A percentile compares a stretch with the other conserved stretches of the same genome.
phyloP scores from a whole-genome alignment of 73 alveolate genomes.

The Symbiodinium pilosum region DNA sequence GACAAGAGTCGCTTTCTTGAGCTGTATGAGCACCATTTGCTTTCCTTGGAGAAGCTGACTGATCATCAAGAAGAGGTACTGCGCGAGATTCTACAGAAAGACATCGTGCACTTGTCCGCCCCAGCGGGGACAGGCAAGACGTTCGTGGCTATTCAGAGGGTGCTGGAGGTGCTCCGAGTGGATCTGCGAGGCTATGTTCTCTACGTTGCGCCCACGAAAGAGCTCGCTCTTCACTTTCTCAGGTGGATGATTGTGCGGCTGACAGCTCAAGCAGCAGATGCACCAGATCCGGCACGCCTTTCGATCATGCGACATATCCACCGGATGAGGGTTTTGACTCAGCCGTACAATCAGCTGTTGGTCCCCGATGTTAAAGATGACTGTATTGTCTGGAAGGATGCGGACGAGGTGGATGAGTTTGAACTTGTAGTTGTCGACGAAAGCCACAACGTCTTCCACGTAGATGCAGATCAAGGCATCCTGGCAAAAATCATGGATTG shows the following conservation, averaged over 20 bases:
- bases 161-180: not conserved
- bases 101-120: not conserved
- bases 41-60: not conserved
- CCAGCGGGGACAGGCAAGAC: constrained; percentile 38
- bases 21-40: not conserved
- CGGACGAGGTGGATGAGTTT: not conserved
- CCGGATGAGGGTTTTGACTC: too few species aligned
- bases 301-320: too few species aligned
- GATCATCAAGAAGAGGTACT: not conserved
- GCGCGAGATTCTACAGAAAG: not conserved
- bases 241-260: not conserved
- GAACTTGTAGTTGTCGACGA: not conserved
- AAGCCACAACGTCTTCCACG: not conserved
- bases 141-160: not conserved
- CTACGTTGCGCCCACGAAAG: not conserved
- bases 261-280: not conserved
- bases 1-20: not conserved
- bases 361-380: too few species aligned
- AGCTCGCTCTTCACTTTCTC: not conserved
- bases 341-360: too few species aligned
- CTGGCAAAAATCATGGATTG: not conserved
- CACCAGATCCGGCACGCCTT: too few species aligned
- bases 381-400: too few species aligned
- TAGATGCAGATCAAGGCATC: not conserved
- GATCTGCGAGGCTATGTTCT: not conserved